phyloP scores from a whole-genome alignment of 768 basidiomycete species.

The Suillus discolor region DNA sequence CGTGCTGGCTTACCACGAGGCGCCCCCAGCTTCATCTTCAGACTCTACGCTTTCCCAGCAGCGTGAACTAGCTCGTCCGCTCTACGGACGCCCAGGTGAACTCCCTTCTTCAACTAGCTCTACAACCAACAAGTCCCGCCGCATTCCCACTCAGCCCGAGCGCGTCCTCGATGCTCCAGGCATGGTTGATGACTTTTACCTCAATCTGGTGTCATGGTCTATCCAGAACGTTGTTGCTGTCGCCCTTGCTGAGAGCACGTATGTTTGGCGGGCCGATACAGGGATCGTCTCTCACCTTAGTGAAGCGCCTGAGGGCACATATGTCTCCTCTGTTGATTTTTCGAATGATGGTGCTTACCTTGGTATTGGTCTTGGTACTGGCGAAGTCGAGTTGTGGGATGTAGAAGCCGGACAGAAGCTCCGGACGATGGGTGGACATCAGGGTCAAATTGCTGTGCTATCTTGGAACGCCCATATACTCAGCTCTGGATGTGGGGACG shows the following conservation, averaged over 20 bases:
- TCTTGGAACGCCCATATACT: slow-evolving; percentile 89
- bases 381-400: slow-evolving; percentile 96
- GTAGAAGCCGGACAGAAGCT: slow-evolving; percentile 76
- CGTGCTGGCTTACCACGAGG: slow-evolving; percentile 87
- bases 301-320: slow-evolving; percentile 74
- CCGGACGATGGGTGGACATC: slow-evolving; percentile 90
- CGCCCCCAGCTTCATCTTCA: slow-evolving; percentile 76
- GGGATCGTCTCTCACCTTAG: slow-evolving; percentile 81
- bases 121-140: slow-evolving; percentile 70
- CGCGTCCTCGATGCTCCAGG: slow-evolving; percentile 96
- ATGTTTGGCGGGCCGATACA: slow-evolving; percentile 93
- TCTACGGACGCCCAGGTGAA: slow-evolving; percentile 69
- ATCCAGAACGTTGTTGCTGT: slow-evolving; percentile 86
- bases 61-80: slow-evolving; percentile 74
- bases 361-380: slow-evolving; percentile 77
- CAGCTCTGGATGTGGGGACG: slow-evolving; percentile 88
- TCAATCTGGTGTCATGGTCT: slow-evolving; percentile 93
- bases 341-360: slow-evolving; percentile 82
- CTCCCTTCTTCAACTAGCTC: slow-evolving; percentile 66
- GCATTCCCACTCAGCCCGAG: slow-evolving; percentile 85
- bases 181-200: slow-evolving; percentile 94
- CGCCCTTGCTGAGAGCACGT: slow-evolving; percentile 82
- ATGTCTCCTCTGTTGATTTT: slow-evolving; percentile 77
- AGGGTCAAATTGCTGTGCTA: slow-evolving; percentile 79
- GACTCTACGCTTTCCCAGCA: slow-evolving; percentile 76